These are phyloP conservation scores for Carallia brachiata DNA, from an alignment of 345 rosid genomes.

Conservation along the genomic window DNA sequence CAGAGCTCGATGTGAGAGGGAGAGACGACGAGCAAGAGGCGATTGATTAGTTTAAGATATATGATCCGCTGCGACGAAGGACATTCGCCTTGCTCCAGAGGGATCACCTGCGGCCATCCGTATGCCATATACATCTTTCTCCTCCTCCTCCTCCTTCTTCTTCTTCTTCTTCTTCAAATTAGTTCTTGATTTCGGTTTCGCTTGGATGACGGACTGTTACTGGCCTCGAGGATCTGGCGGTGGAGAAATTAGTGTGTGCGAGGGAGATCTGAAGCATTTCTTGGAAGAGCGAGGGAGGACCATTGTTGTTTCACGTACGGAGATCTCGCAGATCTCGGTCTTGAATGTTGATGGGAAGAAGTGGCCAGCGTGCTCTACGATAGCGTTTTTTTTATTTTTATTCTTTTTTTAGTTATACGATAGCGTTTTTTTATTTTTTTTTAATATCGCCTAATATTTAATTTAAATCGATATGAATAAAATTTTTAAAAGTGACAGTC, in stretches of 20 bases:
- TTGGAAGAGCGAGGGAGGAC: not conserved
- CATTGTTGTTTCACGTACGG: not conserved
- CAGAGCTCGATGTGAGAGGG: conserved; percentile 91
- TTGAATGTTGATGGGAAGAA: not conserved
- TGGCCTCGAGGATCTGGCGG: conserved; percentile 27
- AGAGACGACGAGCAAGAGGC: conserved; percentile 66
- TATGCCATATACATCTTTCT: conserved; percentile 89
- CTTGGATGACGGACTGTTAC: not conserved
- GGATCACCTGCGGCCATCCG: conserved; percentile 99
- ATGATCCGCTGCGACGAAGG: conserved; percentile 73
- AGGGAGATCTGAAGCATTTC: conserved; percentile 26
- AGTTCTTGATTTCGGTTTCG: conserved; percentile 1
- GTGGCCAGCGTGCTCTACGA: not conserved
- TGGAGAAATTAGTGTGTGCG: not conserved
- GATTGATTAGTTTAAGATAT: conserved; percentile 64
- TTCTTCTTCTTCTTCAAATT: too few relatives aligned
- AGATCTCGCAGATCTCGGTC: conserved; percentile 4
- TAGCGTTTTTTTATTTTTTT: too few relatives aligned
- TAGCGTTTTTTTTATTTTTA: not conserved
- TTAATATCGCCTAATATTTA: too few relatives aligned
- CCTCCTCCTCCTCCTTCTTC: conserved; percentile 12
- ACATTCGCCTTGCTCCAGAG: conserved; percentile 57
- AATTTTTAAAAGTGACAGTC: too few relatives aligned
- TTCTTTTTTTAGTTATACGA: too few relatives aligned
- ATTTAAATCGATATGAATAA: too few relatives aligned